Evolutionary conservation across 192 early-diverging fungal species (phyloP).

Genomic region (Obelidium mucronatum): DNA sequence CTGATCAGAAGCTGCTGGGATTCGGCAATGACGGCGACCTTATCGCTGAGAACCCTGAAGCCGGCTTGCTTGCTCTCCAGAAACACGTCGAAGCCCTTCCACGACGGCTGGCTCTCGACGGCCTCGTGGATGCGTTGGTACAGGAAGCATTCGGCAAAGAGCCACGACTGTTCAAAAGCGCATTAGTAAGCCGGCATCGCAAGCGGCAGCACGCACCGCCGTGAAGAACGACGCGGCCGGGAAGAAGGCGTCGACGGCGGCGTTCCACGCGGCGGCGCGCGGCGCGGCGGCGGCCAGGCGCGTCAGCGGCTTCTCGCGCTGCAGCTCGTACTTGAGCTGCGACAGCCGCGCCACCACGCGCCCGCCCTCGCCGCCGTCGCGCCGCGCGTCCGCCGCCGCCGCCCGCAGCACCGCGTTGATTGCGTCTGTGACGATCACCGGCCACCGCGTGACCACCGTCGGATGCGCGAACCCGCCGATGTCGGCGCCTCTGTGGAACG

Average conservation of each 20-base stretch:
- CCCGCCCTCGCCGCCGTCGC: neutral
- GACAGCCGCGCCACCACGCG: slow-evolving; percentile 3
- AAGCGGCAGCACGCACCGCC: neutral
- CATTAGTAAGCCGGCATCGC: neutral
- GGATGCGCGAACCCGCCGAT: slow-evolving; percentile 11
- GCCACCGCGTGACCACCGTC: slow-evolving; percentile 27
- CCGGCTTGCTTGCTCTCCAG: neutral
- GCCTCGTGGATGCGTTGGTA: slow-evolving; percentile 26
- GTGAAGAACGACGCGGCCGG: slow-evolving; percentile 23
- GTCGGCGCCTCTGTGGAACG: slow-evolving; percentile 20
- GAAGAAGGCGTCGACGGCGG: slow-evolving; percentile 17
- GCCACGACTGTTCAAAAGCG: slow-evolving; percentile 8
- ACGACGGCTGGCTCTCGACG: slow-evolving; percentile 1
- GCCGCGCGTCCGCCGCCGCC: too few species aligned
- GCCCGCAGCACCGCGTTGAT: slow-evolving; percentile 3
- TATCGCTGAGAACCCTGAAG: slow-evolving; percentile 11
- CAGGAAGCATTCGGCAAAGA: slow-evolving; percentile 30
- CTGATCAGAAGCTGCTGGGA: neutral
- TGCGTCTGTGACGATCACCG: slow-evolving; percentile 17
- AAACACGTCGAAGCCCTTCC: slow-evolving; percentile 22
- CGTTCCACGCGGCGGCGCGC: slow-evolving; percentile 11
- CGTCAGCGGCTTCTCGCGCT: neutral
- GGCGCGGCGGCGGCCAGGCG: neutral
- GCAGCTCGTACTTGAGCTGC: slow-evolving; percentile 32
- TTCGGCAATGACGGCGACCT: slow-evolving; percentile 17